Base-by-base conservation (phyloP, 768 basidiomycete species). In the Cubamyces lactineus region DNA sequence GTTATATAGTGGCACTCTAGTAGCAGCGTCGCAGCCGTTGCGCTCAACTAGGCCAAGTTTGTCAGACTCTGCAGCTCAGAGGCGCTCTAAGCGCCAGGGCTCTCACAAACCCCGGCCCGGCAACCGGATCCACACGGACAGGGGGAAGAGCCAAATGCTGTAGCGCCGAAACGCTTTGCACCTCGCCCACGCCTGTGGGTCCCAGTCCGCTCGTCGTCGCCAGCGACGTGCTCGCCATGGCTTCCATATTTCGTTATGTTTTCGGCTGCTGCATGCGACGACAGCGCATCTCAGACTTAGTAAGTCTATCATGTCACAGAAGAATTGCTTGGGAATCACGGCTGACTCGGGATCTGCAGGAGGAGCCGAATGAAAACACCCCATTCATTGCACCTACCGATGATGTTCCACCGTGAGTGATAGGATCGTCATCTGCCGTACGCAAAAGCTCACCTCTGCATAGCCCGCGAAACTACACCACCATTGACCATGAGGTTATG, bases 401-500 rank as follows among this genome's bases (percentile, higher is more conserved):
- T 24, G 73, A 74, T 28, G 58, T 66, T 19, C 59, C 65, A 24
- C 64, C 65, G 75, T 75, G 28, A 51, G 73, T 71, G 11, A 61
- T 17, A 21, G 21, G 6, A 13, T 43, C 40, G 26, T 50, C 40
- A 34, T 43, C 38, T 60, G 48, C 39, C 52, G 19, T 9, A 5
- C 19, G 9, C 34, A 19, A 26, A 42, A 57, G 46, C 42, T 21
- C 38, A 34, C 48, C 16, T n/a, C 15, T 12, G 7, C 16, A 5
- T 23, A 69, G 63, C 12, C 34, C 62, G 9, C 61, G 64, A 11
- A 66, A 62, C 51, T 70, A 72, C 34, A 67, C 70, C 6, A 62
- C 70, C 8, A 62, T 82, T 38, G 81, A 85, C 70, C 79, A 84
- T 41, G 80, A 81, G 53, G 78, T 74, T 42, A 67, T 84, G 65